phyloP scores from a whole-genome alignment of 768 basidiomycete genomes.

The Suillus subalutaceus region DNA sequence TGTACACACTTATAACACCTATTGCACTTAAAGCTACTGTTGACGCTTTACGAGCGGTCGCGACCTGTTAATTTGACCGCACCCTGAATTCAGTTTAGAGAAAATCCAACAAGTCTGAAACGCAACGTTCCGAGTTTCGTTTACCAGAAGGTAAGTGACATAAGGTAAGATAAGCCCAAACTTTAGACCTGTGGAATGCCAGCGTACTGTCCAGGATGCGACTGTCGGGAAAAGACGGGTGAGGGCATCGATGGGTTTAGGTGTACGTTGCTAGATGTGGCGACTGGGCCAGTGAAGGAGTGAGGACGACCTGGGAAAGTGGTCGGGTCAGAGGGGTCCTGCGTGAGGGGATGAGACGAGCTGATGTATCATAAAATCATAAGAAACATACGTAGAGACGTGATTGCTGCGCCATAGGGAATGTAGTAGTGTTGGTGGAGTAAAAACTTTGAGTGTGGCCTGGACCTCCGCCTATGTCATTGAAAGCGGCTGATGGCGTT shows the following conservation, averaged over 20 bases:
- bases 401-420: conserved; percentile 22
- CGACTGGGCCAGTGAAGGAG: conserved; percentile 13
- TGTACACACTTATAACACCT: neutral
- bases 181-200: conserved; percentile 29
- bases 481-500: conserved; percentile 20
- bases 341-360: conserved; percentile 10
- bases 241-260: conserved; percentile 14
- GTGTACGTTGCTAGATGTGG: conserved; percentile 10
- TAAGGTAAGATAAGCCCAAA: neutral
- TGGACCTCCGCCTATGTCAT: neutral
- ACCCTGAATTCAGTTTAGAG: neutral
- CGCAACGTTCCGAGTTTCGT: neutral
- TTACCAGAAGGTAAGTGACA: neutral
- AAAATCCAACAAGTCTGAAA: neutral
- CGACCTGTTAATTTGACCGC: neutral
- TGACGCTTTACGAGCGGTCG: neutral
- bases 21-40: neutral
- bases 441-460: conserved; percentile 13
- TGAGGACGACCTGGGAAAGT: conserved; percentile 36
- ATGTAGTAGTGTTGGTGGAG: conserved; percentile 14
- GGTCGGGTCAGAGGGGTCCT: conserved; percentile 41
- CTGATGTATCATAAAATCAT: neutral
- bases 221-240: conserved; percentile 9
- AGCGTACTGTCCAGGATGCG: conserved; percentile 21
- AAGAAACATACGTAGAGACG: conserved; percentile 32